phyloP scores from a whole-genome alignment of 1,139 yeast species.

The Geotrichum histeridarum region DNA sequence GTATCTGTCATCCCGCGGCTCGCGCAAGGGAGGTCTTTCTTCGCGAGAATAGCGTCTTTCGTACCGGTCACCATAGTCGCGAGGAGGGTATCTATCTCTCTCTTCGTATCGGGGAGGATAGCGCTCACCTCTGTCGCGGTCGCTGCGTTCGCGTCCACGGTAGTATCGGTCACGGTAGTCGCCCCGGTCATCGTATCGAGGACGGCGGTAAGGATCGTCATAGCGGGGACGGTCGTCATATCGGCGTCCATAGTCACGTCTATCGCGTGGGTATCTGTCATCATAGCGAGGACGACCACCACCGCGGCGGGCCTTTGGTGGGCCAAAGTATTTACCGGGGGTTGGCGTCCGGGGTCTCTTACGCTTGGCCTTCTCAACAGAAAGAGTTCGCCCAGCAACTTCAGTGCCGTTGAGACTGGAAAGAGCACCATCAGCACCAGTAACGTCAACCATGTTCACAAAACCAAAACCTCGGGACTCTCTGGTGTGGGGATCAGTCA shows the following conservation, averaged over 20 bases:
- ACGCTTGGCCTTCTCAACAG: conserved; percentile 39
- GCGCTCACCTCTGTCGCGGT: conserved; percentile 23
- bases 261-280: conserved; percentile 23
- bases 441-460: conserved; percentile 36
- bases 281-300: conserved; percentile 23
- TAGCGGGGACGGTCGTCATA: conserved; percentile 26
- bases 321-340: conserved; percentile 41
- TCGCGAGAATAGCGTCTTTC: conserved; percentile 25
- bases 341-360: conserved; percentile 41
- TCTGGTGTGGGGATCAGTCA: conserved; percentile 40
- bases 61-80: conserved; percentile 24
- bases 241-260: conserved; percentile 22
- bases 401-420: conserved; percentile 32
- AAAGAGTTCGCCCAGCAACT: conserved; percentile 34
- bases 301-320: conserved; percentile 33
- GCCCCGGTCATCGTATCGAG: conserved; percentile 32
- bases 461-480: conserved; percentile 42
- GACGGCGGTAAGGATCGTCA: conserved; percentile 31
- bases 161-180: conserved; percentile 26
- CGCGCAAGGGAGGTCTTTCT: conserved; percentile 27
- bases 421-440: conserved; percentile 36
- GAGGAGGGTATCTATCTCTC: conserved; percentile 16
- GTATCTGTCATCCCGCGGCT: conserved; percentile 23
- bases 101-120: conserved; percentile 18
- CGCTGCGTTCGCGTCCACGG: conserved; percentile 29